A percentile compares a stretch with the other conserved stretches of the same genome.
Conservation (phyloP, 129 eudicot species). For the Tagetes patula region DNA sequence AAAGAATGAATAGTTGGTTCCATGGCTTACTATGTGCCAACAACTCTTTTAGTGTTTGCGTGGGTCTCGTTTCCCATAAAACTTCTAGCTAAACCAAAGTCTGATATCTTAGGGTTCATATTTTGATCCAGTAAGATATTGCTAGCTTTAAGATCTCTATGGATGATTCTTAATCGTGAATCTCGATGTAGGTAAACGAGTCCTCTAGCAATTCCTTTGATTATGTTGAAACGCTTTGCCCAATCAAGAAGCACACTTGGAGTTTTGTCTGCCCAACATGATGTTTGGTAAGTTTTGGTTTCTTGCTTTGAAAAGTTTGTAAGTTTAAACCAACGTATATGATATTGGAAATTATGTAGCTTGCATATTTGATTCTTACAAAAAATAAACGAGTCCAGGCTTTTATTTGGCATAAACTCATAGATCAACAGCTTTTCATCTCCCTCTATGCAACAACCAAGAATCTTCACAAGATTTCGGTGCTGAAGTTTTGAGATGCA, state of each 20-base stretch:
- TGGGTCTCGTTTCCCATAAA: slow-evolving; percentile 40
- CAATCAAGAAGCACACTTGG: slow-evolving; percentile 27
- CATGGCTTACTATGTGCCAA: slow-evolving; percentile 42
- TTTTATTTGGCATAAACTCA: neutral
- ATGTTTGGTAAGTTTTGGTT: neutral
- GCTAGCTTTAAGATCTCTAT: slow-evolving; percentile 44
- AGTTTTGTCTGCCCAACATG: slow-evolving; percentile 24
- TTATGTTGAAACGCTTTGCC: slow-evolving; percentile 33
- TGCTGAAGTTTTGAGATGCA: slow-evolving; percentile 25
- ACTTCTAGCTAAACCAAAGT: slow-evolving; percentile 42
- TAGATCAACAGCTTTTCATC: neutral
- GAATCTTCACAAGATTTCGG: slow-evolving; percentile 23
- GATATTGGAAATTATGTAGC: neutral
- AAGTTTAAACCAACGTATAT: neutral
- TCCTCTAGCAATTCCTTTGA: slow-evolving; percentile 43
- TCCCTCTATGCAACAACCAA: slow-evolving; percentile 25
- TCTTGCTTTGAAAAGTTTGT: neutral
- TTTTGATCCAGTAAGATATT: slow-evolving; percentile 37
- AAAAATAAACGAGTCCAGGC: neutral
- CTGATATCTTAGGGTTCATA: slow-evolving; percentile 47
- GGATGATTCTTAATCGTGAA: slow-evolving; percentile 42
- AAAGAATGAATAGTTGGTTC: neutral
- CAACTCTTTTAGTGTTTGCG: slow-evolving; percentile 36
- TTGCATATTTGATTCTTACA: neutral
- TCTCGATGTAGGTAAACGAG: slow-evolving; percentile 42